Percentiles rank a stretch among this genome's conserved stretches.
Evolutionary conservation across 192 early-diverging fungal species (phyloP).

Genomic region (Coemansia sp.): DNA sequence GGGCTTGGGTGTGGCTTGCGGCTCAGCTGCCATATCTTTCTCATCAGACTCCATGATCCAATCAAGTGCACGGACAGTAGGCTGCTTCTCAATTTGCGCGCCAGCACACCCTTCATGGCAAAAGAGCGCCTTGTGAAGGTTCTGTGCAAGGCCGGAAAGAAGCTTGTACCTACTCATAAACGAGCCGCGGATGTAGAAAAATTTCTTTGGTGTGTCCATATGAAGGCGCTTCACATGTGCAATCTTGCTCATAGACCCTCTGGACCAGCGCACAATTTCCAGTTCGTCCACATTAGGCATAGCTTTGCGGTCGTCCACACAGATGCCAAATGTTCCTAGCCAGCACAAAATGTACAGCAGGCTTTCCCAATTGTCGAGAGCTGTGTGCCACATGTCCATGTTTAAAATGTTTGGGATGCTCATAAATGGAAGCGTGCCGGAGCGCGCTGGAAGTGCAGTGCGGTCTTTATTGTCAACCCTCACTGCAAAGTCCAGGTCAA

Average conservation of each 20-base stretch:
- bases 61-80: too few species aligned
- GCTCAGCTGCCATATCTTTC: too few species aligned
- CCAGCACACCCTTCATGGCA: not conserved
- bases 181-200: not conserved
- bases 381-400: not conserved
- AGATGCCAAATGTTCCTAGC: conserved; percentile 13
- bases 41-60: too few species aligned
- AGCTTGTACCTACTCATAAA: conserved; percentile 1
- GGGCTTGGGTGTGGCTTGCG: too few species aligned
- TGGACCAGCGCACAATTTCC: not conserved
- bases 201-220: conserved; percentile 2
- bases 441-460: not conserved
- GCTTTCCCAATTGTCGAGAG: conserved; percentile 27
- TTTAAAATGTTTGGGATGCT: conserved; percentile 26
- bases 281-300: not conserved
- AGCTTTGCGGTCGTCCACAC: not conserved
- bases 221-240: not conserved
- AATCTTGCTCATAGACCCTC: not conserved
- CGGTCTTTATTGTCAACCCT: not conserved
- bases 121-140: not conserved
- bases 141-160: not conserved
- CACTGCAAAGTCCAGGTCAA: conserved; percentile 27
- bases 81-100: too few species aligned
- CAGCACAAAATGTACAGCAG: conserved; percentile 23
- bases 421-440: conserved; percentile 24